Evolutionary conservation across 2,329 filamentous ascomycete genomes (phyloP), one percentile per base, ranked within the genome.

Genomic region (Penicillium sp.): DNA sequence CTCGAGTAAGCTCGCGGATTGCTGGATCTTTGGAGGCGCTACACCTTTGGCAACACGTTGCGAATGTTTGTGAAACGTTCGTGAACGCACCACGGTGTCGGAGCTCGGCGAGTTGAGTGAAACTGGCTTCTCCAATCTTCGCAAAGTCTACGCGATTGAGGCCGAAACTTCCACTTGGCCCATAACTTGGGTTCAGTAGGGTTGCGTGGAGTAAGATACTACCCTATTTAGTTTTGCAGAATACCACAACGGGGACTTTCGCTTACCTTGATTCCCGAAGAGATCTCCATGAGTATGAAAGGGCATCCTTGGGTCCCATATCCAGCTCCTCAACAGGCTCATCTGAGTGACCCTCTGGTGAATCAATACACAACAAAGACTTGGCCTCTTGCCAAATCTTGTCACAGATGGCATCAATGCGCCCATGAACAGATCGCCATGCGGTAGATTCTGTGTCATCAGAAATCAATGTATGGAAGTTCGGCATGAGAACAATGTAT

Each of bases 261-360:
- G 51, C 74, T 56, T 76, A 91, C 88, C 90, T 96, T 22, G 92
- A 90, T 74, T 99, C 94, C 58, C 96, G 93, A n/a, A 97, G 80
- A 5, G 92, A 90, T 63, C 94, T 85, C 82, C 96, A 99, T 58
- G 92, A 96, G 71, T 94, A 99, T 60, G 93, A 97, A 44, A 99
- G 75, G 16, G 96, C 82, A 64, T 95, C 91, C 68, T 97, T 97
- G 0, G 91, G 80, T 1, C 87, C 88, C 4, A 88, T 82, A 14
- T 89, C 84, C n/a, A 90, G 72, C 24, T 93, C 89, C 48, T 92
- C 86, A 0, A 87, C 64, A 48, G 80, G 63, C 54, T 81, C 63
- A 68, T 83, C 77, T 0, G 69, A 77, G 70, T 94, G 87, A 0
- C 93, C 93, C 74, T 99, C 94, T 0, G 95, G 94, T 1, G 94